Evolutionary conservation across 208 protist species (phyloP).

Genomic region (Leishmania tarentolae): DNA sequence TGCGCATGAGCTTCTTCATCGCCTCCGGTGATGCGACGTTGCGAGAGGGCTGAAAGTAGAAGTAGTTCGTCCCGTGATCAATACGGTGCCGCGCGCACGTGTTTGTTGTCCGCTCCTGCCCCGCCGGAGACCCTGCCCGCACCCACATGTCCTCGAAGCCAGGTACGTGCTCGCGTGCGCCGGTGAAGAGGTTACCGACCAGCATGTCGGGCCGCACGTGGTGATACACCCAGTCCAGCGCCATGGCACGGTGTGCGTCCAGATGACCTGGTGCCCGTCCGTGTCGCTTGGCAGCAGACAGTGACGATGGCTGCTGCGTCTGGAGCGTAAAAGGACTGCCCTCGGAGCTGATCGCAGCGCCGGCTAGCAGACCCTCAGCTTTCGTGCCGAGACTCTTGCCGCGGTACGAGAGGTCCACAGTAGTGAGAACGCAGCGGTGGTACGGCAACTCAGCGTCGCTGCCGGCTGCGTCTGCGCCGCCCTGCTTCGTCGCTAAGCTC

Average conservation of each 20-base stretch:
- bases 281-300: neutral
- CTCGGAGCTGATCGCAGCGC: constrained; percentile 56
- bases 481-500: neutral
- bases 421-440: constrained; percentile 48
- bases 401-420: constrained; percentile 79
- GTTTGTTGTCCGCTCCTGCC: constrained; percentile 77
- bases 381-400: constrained; percentile 71
- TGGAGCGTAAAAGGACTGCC: constrained; percentile 74
- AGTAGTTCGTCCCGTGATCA: constrained; percentile 68
- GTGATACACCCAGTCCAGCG: constrained; percentile 59
- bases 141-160: constrained; percentile 75
- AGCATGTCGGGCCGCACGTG: constrained; percentile 64
- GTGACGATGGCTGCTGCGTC: constrained; percentile 13
- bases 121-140: constrained; percentile 56
- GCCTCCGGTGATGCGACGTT: constrained; percentile 7
- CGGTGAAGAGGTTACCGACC: constrained; percentile 69
- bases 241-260: constrained; percentile 65
- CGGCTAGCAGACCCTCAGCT: constrained; percentile 32
- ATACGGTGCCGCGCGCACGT: constrained; percentile 53
- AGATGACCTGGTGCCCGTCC: constrained; percentile 26
- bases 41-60: constrained; percentile 63
- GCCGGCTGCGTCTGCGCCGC: neutral
- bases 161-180: constrained; percentile 41
- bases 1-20: constrained; percentile 13
- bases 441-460: neutral